Percentiles rank a stretch among this genome's conserved stretches.
Evolutionary conservation across 2,329 filamentous ascomycete species (phyloP).

Genomic region (Cytospora piceicola): DNA sequence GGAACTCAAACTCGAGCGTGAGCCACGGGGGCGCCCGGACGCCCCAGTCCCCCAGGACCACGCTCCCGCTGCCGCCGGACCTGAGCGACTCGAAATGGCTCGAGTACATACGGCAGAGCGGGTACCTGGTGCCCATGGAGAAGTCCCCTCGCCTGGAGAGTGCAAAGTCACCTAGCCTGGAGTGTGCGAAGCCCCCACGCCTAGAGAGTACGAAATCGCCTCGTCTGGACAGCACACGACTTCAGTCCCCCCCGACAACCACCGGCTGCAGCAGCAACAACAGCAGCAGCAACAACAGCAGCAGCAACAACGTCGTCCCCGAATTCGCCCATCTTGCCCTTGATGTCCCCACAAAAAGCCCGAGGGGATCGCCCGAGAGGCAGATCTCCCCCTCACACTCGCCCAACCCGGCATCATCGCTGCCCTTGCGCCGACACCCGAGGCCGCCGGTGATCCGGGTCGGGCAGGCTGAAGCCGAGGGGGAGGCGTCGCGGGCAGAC

Average conservation of each 20-base stretch:
- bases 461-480: constrained; percentile 51
- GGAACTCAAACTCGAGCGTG: constrained; percentile 27
- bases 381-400: constrained; percentile 32
- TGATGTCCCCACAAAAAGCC: constrained; percentile 31
- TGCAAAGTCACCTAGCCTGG: no score
- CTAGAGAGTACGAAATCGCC: no score
- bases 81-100: constrained; percentile 42
- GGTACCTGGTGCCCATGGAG: constrained; percentile 34
- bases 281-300: not conserved
- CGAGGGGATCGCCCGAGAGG: constrained; percentile 32
- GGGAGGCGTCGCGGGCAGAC: constrained; percentile 35
- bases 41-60: constrained; percentile 17
- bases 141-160: constrained; percentile 27
- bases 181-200: no score
- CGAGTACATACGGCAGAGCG: constrained; percentile 38
- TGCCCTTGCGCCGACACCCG: constrained; percentile 49
- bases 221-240: not conserved
- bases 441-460: constrained; percentile 57
- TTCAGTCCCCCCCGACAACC: constrained; percentile 16
- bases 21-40: constrained; percentile 27
- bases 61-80: constrained; percentile 38
- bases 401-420: constrained; percentile 33
- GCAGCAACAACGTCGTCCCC: constrained; percentile 36
- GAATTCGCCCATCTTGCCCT: constrained; percentile 44
- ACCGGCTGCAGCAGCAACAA: not conserved